Evolutionary conservation across 352 stramenopile genomes (phyloP).

Genomic region (Pythium myriotylum): DNA sequence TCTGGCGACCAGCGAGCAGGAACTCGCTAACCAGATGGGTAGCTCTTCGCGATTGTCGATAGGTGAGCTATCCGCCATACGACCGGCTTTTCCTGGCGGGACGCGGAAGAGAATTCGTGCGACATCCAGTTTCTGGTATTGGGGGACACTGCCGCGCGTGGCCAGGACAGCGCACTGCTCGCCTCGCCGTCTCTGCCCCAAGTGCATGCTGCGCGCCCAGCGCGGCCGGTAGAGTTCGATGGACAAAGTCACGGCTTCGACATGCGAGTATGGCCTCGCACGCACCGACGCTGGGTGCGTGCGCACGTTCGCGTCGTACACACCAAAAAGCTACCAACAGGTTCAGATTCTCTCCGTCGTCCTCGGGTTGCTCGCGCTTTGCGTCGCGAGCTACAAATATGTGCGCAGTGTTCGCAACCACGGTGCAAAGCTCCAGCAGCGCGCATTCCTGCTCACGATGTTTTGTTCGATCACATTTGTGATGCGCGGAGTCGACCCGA

Average conservation of each 20-base stretch:
- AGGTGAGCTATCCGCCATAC: not conserved
- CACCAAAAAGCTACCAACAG: slow-evolving; percentile 31
- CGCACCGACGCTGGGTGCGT: slow-evolving; percentile 40
- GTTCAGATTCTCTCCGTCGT: slow-evolving; percentile 49
- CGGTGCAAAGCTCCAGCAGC: slow-evolving; percentile 48
- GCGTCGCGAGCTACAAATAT: slow-evolving; percentile 50
- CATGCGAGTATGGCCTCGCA: slow-evolving; percentile 59
- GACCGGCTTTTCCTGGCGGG: not conserved
- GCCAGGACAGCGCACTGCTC: not conserved
- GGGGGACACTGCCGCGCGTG: not conserved
- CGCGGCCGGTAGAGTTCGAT: not conserved
- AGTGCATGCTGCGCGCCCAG: not conserved
- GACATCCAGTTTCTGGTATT: not conserved
- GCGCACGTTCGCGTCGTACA: slow-evolving; percentile 44
- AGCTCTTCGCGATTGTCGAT: not conserved
- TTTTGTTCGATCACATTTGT: slow-evolving; percentile 57
- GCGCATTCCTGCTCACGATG: slow-evolving; percentile 52
- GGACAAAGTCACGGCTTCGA: slow-evolving; percentile 41
- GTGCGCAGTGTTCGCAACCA: slow-evolving; percentile 31
- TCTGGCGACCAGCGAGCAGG: slow-evolving; percentile 3
- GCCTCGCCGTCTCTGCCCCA: not conserved
- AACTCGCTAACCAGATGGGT: slow-evolving; percentile 6
- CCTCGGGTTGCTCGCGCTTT: slow-evolving; percentile 37
- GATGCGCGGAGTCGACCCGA: slow-evolving; percentile 53
- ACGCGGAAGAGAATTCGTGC: not conserved